phyloP scores from a whole-genome alignment of 1,284 basidiomycete species.

The Moniliella sp. region DNA sequence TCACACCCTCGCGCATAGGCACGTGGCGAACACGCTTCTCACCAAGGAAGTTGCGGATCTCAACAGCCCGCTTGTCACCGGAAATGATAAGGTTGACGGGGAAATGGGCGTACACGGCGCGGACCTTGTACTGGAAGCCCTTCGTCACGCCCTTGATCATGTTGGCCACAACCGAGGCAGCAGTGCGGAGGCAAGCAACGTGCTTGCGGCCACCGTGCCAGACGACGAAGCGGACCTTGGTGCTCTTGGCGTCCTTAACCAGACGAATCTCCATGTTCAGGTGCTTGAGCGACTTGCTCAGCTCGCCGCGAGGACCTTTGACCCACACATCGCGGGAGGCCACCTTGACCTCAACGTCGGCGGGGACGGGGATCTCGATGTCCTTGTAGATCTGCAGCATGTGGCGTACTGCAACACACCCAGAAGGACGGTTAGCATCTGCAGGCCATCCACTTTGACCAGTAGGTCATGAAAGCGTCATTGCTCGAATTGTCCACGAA shows the following conservation, averaged over 20 bases:
- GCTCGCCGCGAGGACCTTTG: conserved; percentile 31
- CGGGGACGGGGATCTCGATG: conserved; percentile 28
- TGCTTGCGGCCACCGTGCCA: conserved; percentile 98
- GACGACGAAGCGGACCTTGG: conserved; percentile 70
- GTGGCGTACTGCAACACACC: too few relatives aligned
- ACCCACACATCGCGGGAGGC: conserved; percentile 27
- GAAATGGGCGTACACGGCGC: conserved; percentile 92
- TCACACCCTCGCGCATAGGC: conserved; percentile 71
- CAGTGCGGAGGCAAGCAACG: conserved; percentile 87
- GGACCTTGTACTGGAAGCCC: conserved; percentile 55
- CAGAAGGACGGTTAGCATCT: too few relatives aligned
- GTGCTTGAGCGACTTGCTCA: conserved; percentile 32
- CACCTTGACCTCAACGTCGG: conserved; percentile 19
- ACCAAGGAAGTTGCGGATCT: conserved; percentile 96
- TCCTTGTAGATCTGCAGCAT: conserved; percentile 35
- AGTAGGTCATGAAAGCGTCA: too few relatives aligned
- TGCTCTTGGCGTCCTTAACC: conserved; percentile 38
- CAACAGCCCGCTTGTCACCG: conserved; percentile 53
- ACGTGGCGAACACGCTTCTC: conserved; percentile 80
- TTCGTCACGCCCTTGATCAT: conserved; percentile 66
- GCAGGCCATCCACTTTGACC: too few relatives aligned
- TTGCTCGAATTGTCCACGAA: too few relatives aligned
- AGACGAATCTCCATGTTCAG: conserved; percentile 33
- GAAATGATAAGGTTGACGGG: conserved; percentile 98
- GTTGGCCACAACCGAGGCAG: conserved; percentile 81